Base-by-base conservation (phyloP, 805 yeast species). In the Barnettozyma sucrosica region DNA sequence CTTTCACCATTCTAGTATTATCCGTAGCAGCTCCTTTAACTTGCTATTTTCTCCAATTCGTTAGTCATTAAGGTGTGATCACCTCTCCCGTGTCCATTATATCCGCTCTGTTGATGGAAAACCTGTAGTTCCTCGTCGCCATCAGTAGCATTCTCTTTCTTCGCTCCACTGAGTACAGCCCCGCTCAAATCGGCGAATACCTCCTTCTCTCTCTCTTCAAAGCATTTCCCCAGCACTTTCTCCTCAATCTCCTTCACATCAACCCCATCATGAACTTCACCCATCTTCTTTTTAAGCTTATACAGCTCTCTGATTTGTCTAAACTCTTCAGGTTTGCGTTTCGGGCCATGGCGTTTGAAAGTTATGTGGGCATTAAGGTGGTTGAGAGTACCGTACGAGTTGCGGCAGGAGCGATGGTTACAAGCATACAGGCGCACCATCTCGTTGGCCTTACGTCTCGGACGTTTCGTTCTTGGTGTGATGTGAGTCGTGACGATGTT, bases 381-480 rank as follows among this genome's bases (percentile, higher is more conserved):
- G 57, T 79, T 79, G 36, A 79, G 66, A 5, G 84, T 79, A 13
- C 84, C 84, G 55, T 79, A 79, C 8, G 77, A 74, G 61, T 79
- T 79, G 7, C 66, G 62, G 50, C 84, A 79, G 10, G 66, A 67
- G 23, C 64, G 62, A 53, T 57, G 71, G 45, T 67, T 75, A 58
- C 84, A 79, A 20, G 63, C 66, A 59, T 79, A 79, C 5, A 77
- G 54, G 41, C 84, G 68, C 50, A 76, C 80, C 56, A 79, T 76
- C 56, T 79, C 83, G 46, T 74, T 72, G 43, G 74, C 77, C 48
- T 72, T 74, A 44, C 82, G 67, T 50, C 84, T 67, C 16, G 77
- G 79, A 41, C 84, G 68, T 54, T 73, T 73, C 55, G 57, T 59
- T 48, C 59, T 58, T 46, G 58, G 57, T 33, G 34, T 11, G 20